These are phyloP conservation scores for Talaromyces marneffei DNA, from an alignment of 2,329 filamentous ascomycete genomes.

Conservation along the genomic window DNA sequence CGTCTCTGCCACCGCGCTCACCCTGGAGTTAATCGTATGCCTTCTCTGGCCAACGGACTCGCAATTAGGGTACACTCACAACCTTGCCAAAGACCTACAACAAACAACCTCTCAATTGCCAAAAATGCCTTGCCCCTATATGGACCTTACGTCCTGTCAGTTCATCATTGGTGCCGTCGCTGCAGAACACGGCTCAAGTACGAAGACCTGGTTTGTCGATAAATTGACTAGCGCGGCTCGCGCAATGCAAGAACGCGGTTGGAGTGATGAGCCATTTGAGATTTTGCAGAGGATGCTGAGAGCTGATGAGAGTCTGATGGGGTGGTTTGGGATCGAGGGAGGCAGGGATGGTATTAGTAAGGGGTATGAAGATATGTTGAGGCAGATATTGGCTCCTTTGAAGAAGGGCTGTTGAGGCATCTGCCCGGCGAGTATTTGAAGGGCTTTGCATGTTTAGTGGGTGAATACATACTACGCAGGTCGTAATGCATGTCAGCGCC, in stretches of 20 bases:
- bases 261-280: slow-evolving; percentile 13
- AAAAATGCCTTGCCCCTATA: slow-evolving; percentile 18
- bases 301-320: background rate
- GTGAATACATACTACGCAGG: background rate
- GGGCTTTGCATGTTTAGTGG: background rate
- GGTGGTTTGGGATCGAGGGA: background rate
- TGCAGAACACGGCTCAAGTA: slow-evolving; percentile 16
- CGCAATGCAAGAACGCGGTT: slow-evolving; percentile 17
- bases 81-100: slow-evolving; percentile 18
- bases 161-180: slow-evolving; percentile 22
- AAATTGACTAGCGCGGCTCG: slow-evolving; percentile 14
- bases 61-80: background rate
- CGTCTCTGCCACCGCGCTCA: background rate
- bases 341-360: background rate
- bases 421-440: background rate
- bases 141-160: slow-evolving; percentile 22
- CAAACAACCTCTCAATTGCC: slow-evolving; percentile 13
- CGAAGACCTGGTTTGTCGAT: slow-evolving; percentile 20
- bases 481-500: too few species aligned
- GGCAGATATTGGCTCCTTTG: background rate
- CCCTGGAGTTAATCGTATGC: background rate
- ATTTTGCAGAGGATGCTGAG: background rate
- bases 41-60: background rate
- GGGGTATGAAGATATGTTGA: background rate
- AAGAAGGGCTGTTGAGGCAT: background rate